Evolutionary conservation across 2,329 filamentous ascomycete species (phyloP).

Genomic region (Alternaria solani): DNA sequence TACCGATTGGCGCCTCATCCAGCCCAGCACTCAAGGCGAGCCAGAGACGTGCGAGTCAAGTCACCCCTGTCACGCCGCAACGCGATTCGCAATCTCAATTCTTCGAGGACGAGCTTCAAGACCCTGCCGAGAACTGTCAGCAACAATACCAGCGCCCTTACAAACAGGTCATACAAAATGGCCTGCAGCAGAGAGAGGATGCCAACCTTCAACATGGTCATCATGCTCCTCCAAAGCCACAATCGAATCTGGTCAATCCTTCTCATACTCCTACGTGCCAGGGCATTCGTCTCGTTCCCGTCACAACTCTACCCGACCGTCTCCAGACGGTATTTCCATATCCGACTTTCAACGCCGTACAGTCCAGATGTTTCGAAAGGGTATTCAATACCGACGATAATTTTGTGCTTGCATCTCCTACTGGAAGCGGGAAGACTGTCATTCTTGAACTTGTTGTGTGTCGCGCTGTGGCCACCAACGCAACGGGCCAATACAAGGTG

Average conservation of each 20-base stretch:
- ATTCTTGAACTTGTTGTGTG: constrained; percentile 85
- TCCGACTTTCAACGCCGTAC: constrained; percentile 79
- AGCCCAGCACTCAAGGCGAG: constrained; percentile 53
- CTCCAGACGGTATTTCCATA: constrained; percentile 76
- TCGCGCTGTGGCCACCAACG: constrained; percentile 66
- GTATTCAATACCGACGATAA: constrained; percentile 76
- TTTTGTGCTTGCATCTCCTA: constrained; percentile 80
- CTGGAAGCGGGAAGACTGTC: constrained; percentile 84
- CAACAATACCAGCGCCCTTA: neutral
- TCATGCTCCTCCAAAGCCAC: neutral
- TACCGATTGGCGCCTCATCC: constrained; percentile 41
- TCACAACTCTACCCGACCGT: constrained; percentile 70
- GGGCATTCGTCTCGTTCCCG: constrained; percentile 68
- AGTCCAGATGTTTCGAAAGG: constrained; percentile 77
- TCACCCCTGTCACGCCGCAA: neutral
- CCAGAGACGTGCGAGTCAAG: constrained; percentile 35
- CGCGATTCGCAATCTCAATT: neutral
- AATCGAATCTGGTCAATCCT: neutral
- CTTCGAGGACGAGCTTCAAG: neutral
- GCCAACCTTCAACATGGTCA: neutral
- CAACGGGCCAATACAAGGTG: constrained; percentile 74
- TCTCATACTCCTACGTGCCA: constrained; percentile 52
- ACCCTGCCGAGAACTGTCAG: neutral
- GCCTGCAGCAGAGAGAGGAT: neutral
- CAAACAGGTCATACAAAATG: too few relatives aligned